Percentiles rank a stretch among this genome's conserved stretches.
Conservation (phyloP, 345 rosid genomes). For the Heritiera littoralis region DNA sequence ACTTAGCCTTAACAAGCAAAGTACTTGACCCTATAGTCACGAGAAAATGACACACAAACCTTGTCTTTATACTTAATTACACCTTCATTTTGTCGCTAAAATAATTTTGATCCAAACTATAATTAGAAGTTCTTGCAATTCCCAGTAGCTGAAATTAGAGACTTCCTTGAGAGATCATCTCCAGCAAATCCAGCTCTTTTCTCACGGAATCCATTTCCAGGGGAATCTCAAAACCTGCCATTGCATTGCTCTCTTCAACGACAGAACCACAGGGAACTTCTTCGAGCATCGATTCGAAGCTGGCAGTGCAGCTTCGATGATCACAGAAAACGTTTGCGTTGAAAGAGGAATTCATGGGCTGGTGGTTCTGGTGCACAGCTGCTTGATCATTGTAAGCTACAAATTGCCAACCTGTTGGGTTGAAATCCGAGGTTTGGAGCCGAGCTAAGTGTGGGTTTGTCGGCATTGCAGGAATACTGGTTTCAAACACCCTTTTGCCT, state of each 20-base stretch:
- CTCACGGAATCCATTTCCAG: slow-evolving; percentile 24
- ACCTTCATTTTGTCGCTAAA: background rate
- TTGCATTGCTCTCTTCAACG: slow-evolving; percentile 24
- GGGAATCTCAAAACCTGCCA: slow-evolving; percentile 18
- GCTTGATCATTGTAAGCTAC: background rate
- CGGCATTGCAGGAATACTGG: background rate
- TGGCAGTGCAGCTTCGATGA: slow-evolving; percentile 18
- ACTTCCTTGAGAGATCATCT: slow-evolving; percentile 36
- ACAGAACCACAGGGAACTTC: slow-evolving; percentile 19
- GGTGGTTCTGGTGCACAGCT: background rate
- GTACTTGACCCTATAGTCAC: background rate
- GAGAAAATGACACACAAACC: background rate
- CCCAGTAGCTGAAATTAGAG: background rate
- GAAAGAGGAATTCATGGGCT: background rate
- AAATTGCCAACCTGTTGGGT: background rate
- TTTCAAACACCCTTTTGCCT: background rate
- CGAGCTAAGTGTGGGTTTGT: background rate
- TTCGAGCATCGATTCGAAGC: slow-evolving; percentile 25
- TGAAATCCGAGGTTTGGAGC: background rate
- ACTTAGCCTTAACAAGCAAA: background rate
- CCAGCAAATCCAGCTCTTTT: slow-evolving; percentile 44
- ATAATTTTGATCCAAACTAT: background rate
- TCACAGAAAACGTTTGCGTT: slow-evolving; percentile 12
- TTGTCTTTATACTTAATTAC: background rate
- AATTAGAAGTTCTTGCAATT: background rate